Conservation (phyloP, 2,329 filamentous ascomycete species). For the Calonectria hongkongensis region DNA sequence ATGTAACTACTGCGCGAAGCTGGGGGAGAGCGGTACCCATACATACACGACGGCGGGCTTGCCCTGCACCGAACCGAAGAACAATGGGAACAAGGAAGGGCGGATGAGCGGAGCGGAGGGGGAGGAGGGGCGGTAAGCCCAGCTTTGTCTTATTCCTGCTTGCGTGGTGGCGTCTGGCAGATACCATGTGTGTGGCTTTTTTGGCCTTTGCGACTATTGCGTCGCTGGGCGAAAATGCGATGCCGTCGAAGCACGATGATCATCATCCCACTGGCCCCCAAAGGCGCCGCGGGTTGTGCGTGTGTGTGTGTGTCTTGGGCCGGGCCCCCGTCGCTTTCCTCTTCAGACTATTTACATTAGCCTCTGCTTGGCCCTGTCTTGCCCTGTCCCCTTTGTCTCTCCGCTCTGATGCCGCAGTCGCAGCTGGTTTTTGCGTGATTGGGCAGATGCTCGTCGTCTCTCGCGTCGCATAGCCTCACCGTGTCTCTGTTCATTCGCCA, state of each 20-base stretch:
- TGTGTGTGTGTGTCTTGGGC: constrained; percentile 1
- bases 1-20: too few relatives aligned
- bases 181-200: constrained; percentile 8
- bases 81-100: too few relatives aligned
- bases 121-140: constrained; percentile 19
- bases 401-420: constrained; percentile 14
- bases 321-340: background rate
- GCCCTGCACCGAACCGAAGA: too few relatives aligned
- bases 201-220: constrained; percentile 3
- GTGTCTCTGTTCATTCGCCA: constrained; percentile 25
- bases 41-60: background rate
- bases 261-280: constrained; percentile 9
- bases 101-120: background rate
- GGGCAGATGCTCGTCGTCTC: background rate
- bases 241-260: constrained; percentile 6
- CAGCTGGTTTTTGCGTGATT: background rate
- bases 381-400: constrained; percentile 22
- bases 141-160: constrained; percentile 20
- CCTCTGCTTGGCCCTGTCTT: constrained; percentile 17
- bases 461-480: constrained; percentile 28
- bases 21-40: background rate
- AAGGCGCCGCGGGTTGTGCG: background rate
- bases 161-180: constrained; percentile 17
- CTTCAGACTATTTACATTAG: constrained; percentile 26
- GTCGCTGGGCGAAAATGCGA: background rate